Percentiles rank a stretch among this genome's conserved stretches.
phyloP scores from a whole-genome alignment of 192 early-diverging fungal genomes.

The Coemansia sp. region DNA sequence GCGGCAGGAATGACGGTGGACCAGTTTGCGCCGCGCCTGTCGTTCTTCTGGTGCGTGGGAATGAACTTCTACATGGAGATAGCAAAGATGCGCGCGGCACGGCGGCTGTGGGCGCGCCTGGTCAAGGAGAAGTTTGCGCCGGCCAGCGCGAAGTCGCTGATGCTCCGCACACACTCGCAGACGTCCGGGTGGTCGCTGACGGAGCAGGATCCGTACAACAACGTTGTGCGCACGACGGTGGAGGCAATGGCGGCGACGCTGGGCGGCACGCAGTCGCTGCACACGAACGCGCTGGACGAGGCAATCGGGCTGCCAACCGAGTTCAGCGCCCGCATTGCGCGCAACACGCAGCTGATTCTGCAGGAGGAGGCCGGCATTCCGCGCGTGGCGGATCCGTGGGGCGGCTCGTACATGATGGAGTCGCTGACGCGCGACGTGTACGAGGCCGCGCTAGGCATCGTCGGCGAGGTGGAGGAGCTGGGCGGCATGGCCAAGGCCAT shows the following conservation, averaged over 20 bases:
- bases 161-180: slow-evolving; percentile 89
- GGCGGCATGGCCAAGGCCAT: slow-evolving; percentile 94
- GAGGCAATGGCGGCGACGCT: slow-evolving; percentile 93
- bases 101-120: slow-evolving; percentile 79
- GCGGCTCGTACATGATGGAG: slow-evolving; percentile 94
- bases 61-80: slow-evolving; percentile 98
- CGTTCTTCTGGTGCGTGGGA: slow-evolving; percentile 91
- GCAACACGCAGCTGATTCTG: slow-evolving; percentile 89
- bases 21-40: slow-evolving; percentile 84
- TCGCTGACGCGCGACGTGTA: slow-evolving; percentile 81
- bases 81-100: slow-evolving; percentile 85
- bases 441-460: slow-evolving; percentile 65
- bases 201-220: slow-evolving; percentile 91
- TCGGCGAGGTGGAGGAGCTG: slow-evolving; percentile 80
- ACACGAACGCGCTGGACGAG: slow-evolving; percentile 91
- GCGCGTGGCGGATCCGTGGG: slow-evolving; percentile 90
- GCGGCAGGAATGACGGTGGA: slow-evolving; percentile 86
- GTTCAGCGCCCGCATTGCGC: slow-evolving; percentile 82
- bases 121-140: slow-evolving; percentile 85
- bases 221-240: slow-evolving; percentile 83
- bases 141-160: slow-evolving; percentile 74
- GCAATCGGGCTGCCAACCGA: slow-evolving; percentile 86
- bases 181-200: slow-evolving; percentile 91
- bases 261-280: slow-evolving; percentile 89
- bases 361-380: slow-evolving; percentile 88